A percentile compares a stretch with the other conserved stretches of the same genome.
These are phyloP conservation scores for Sugiyamaella marilandica DNA, from an alignment of 805 yeast species.

Conservation along the genomic window DNA sequence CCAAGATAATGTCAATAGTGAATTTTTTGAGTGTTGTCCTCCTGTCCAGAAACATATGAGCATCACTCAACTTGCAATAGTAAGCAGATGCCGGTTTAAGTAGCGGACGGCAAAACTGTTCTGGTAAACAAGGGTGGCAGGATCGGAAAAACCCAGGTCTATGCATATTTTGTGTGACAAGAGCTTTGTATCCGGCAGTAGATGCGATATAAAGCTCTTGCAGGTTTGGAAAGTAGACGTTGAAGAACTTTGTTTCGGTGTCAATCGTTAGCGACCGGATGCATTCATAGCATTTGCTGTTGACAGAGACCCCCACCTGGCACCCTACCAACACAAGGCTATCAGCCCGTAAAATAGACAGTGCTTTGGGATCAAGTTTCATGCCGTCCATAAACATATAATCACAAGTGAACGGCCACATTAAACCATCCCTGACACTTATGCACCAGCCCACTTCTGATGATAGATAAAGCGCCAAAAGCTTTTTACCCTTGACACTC, in stretches of 20 bases:
- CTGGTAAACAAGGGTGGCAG: not conserved
- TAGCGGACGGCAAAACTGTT: not conserved
- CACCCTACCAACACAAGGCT: not conserved
- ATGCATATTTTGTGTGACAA: not conserved
- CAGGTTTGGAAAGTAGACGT: not conserved
- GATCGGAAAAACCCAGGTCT: not conserved
- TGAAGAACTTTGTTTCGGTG: not conserved
- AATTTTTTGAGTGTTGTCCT: not conserved
- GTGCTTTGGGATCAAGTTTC: not conserved
- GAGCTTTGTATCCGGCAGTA: not conserved
- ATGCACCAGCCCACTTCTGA: conserved; percentile 18
- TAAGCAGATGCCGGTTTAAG: conserved; percentile 1
- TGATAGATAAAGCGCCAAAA: conserved; percentile 4
- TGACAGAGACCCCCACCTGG: not conserved
- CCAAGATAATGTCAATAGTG: not conserved
- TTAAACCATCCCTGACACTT: conserved; percentile 1
- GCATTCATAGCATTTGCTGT: not conserved
- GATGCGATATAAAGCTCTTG: not conserved
- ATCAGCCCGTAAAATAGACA: not conserved
- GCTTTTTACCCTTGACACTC: not conserved
- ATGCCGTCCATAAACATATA: conserved; percentile 3
- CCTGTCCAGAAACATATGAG: not conserved
- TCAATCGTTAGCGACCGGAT: not conserved
- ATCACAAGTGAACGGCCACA: conserved; percentile 15
- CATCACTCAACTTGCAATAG: not conserved